These are phyloP conservation scores for Lichtheimia ramosa DNA, from an alignment of 371 early-diverging fungal genomes.

Conservation along the genomic window DNA sequence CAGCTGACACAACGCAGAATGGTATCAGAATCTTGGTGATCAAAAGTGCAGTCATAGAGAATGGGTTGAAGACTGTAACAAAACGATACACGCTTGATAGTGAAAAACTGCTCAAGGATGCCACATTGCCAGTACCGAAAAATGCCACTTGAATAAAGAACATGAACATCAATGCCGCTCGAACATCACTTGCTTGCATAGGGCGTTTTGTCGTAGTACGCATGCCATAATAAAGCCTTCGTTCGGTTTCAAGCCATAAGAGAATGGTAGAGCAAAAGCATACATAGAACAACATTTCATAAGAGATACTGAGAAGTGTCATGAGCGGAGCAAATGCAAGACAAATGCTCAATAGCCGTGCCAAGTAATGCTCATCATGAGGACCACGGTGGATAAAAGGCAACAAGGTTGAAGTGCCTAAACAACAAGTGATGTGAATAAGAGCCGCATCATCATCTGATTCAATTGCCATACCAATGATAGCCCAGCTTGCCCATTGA, in stretches of 20 bases:
- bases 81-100: constrained; percentile 90
- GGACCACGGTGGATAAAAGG: constrained; percentile 67
- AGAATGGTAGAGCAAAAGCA: constrained; percentile 72
- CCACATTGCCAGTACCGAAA: constrained; percentile 96
- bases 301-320: constrained; percentile 83
- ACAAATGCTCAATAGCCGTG: constrained; percentile 78
- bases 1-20: constrained; percentile 85
- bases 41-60: constrained; percentile 85
- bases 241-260: constrained; percentile 84
- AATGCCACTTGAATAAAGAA: constrained; percentile 92
- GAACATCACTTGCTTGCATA: constrained; percentile 59
- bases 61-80: constrained; percentile 88
- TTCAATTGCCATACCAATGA: constrained; percentile 48
- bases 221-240: constrained; percentile 38
- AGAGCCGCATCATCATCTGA: background rate
- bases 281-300: constrained; percentile 88
- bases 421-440: constrained; percentile 1
- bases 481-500: constrained; percentile 68
- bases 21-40: constrained; percentile 90
- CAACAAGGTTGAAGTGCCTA: constrained; percentile 57
- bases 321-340: constrained; percentile 89
- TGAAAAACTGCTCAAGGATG: constrained; percentile 84
- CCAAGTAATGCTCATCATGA: constrained; percentile 71
- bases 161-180: constrained; percentile 76
- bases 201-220: constrained; percentile 16